These are phyloP conservation scores for Vigna nakashimae DNA, from an alignment of 306 rosid species.

Conservation along the genomic window DNA sequence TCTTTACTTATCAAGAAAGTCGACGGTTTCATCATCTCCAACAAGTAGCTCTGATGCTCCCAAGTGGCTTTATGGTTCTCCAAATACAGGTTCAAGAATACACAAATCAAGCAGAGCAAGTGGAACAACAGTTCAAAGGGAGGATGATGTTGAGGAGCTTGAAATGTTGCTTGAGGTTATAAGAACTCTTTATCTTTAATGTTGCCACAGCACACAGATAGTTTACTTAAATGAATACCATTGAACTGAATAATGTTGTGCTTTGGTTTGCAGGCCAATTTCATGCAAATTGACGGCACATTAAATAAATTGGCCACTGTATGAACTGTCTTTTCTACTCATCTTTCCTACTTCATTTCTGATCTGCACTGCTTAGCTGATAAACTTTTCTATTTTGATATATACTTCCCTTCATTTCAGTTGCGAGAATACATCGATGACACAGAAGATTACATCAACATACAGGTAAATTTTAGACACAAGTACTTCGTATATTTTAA, in stretches of 20 bases:
- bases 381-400: constrained; percentile 3
- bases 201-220: neutral
- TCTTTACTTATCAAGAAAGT: constrained; percentile 81
- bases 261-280: constrained; percentile 74
- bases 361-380: neutral
- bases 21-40: constrained; percentile 57
- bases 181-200: constrained; percentile 3
- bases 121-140: constrained; percentile 53
- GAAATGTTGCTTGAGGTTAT: constrained; percentile 87
- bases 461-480: constrained; percentile 64
- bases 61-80: constrained; percentile 62
- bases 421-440: constrained; percentile 84
- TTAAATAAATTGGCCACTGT: constrained; percentile 78
- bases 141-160: constrained; percentile 79
- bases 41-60: constrained; percentile 52
- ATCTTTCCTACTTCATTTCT: constrained; percentile 9
- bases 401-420: constrained; percentile 42
- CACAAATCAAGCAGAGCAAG: constrained; percentile 70
- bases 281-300: constrained; percentile 80
- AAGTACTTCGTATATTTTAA: neutral
- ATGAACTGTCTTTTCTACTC: constrained; percentile 37
- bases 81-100: constrained; percentile 60
- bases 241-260: constrained; percentile 27
- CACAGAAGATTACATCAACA: constrained; percentile 88
- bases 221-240: constrained; percentile 20